phyloP scores from a whole-genome alignment of 352 stramenopile genomes.

The Lagenidium giganteum region DNA sequence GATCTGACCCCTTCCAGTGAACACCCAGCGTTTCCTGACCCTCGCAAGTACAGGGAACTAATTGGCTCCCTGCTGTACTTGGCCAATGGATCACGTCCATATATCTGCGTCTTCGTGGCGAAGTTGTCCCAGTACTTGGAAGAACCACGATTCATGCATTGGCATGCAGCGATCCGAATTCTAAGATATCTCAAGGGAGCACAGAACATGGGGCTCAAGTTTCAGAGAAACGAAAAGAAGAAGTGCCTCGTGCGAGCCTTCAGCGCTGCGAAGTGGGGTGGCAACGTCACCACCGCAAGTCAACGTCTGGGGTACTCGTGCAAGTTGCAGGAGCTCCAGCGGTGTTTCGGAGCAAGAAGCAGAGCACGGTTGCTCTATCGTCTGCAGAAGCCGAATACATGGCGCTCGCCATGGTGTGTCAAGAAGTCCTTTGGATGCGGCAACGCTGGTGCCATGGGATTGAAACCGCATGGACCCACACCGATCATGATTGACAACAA shows the following conservation, averaged over 20 bases:
- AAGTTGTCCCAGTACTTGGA: conserved; percentile 13
- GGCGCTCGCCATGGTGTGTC: conserved; percentile 4
- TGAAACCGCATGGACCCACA: no score
- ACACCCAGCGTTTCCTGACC: no score
- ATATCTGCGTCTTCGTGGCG: conserved; percentile 6
- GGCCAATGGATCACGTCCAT: conserved; percentile 11
- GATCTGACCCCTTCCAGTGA: no score
- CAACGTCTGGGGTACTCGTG: conserved; percentile 16
- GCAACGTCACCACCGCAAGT: conserved; percentile 5
- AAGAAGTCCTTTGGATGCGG: conserved; percentile 17
- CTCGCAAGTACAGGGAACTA: no score
- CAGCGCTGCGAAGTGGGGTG: conserved; percentile 17
- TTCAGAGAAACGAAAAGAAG: no score
- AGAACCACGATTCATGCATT: conserved; percentile 11
- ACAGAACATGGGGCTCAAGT: conserved; percentile 2
- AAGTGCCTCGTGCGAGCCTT: conserved; percentile 5
- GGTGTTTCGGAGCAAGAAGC: conserved; percentile 17
- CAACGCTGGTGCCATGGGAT: conserved; percentile 1
- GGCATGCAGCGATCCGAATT: conserved; percentile 8
- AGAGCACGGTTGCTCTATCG: conserved; percentile 9
- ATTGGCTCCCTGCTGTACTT: conserved; percentile 18
- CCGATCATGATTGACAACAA: no score
- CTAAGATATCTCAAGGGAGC: conserved; percentile 16
- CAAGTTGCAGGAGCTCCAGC: conserved; percentile 2
- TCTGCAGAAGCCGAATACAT: conserved; percentile 21